These are phyloP conservation scores for Xeromyces bisporus DNA, from an alignment of 495 filamentous ascomycete genomes.

Conservation along the genomic window DNA sequence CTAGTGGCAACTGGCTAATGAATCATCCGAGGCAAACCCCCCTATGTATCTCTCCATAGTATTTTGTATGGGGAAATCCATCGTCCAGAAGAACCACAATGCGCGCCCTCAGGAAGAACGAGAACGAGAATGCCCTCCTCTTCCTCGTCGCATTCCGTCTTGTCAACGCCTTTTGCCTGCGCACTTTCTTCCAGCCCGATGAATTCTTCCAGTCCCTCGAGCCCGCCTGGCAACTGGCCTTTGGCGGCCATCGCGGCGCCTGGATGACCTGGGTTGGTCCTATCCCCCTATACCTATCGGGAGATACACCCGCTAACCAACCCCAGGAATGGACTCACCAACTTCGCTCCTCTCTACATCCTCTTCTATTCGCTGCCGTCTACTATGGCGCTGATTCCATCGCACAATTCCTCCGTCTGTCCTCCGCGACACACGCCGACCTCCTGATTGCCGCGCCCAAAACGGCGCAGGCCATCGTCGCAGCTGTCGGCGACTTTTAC, in stretches of 20 bases:
- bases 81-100: no score
- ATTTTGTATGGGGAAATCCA: no score
- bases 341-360: constrained; percentile 85
- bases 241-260: constrained; percentile 58
- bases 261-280: constrained; percentile 88
- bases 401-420: constrained; percentile 31
- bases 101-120: constrained; percentile 4
- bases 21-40: no score
- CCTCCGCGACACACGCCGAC: constrained; percentile 35
- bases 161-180: constrained; percentile 63
- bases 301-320: no score
- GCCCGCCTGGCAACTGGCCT: constrained; percentile 82
- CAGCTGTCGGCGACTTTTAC: constrained; percentile 68
- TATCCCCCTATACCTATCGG: constrained; percentile 3
- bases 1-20: no score
- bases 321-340: constrained; percentile 86
- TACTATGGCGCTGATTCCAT: constrained; percentile 46
- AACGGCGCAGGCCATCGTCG: constrained; percentile 56
- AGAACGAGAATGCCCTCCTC: constrained; percentile 27
- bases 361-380: constrained; percentile 59
- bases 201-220: constrained; percentile 95
- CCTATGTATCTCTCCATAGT: no score
- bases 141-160: constrained; percentile 63
- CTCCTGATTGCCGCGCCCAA: constrained; percentile 59
- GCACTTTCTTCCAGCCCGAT: constrained; percentile 99